Base-by-base conservation (phyloP, 1,139 yeast genomes). In the Meyerozyma athensensis region DNA sequence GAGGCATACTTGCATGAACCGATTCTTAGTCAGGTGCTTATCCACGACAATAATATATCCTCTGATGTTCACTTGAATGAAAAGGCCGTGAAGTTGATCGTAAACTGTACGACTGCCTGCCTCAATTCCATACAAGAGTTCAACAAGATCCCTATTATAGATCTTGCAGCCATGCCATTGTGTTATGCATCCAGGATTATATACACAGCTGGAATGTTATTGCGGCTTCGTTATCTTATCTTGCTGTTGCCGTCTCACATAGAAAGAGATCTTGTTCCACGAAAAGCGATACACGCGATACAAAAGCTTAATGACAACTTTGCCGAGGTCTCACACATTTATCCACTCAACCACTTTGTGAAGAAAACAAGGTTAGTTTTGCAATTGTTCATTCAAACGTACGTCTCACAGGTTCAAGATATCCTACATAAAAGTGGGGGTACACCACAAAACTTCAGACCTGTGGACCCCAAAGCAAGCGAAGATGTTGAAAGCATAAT, bases 1-100 rank as follows among this genome's bases (percentile, higher is more conserved):
- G 86, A 83, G 47, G 90, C 92, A 0, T 83, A 79, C 52, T 60
- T 86, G 14, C 84, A 83, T 55, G 94, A 81, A 52, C 79, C 78
- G 4, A 68, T 64, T 28, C 53, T 74, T 38, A 72, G 66, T 42
- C 63, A 56, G 39, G 58, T 55, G 26, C 57, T 50, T 20, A 30
- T 38, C 9, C 57, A 59, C 16, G 53, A 54, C 6, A 43, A 40
- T 2, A 41, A 36, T n/a, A 43, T 42, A 5, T 45, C 40, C 4
- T 37, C 38, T 5, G 26, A 44, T 4, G 39, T 36, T 19, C 44
- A 41, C 9, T 51, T 67, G 34, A 52, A 54, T 22, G 48, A 54
- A 5, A 46, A 47, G 12, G 53, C 77, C 4, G 52, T 67, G 14
- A 58, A 55, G 20, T 56, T 77, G 2, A 67, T 77, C 30, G 61